Evolutionary conservation across 768 basidiomycete species (phyloP).

Genomic region (Cystofilobasidium ferigula): DNA sequence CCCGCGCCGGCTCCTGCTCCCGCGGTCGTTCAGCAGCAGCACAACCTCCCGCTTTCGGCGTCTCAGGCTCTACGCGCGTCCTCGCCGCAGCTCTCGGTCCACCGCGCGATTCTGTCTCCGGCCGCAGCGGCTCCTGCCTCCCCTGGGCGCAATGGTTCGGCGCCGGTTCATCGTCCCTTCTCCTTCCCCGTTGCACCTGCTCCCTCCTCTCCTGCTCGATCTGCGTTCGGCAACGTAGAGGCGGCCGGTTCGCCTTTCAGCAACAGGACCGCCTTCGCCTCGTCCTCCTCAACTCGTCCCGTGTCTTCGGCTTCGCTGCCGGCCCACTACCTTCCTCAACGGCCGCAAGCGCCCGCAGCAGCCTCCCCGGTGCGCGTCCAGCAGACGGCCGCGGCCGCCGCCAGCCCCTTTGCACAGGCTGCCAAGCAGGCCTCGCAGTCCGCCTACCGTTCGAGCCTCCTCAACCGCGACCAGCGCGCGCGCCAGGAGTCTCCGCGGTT

Average conservation of each 20-base stretch:
- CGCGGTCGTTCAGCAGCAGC: background rate
- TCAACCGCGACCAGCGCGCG: background rate
- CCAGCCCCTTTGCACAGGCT: background rate
- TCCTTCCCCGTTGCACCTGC: background rate
- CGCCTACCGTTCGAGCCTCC: background rate
- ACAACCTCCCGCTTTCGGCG: constrained; percentile 21
- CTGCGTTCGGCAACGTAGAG: background rate
- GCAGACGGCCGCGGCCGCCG: background rate
- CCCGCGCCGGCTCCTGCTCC: background rate
- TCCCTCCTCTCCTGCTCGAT: background rate
- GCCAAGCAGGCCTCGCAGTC: constrained; percentile 6
- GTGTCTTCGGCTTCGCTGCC: background rate
- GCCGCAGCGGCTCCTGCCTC: background rate
- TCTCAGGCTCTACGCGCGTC: constrained; percentile 20
- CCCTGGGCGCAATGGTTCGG: background rate
- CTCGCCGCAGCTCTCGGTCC: constrained; percentile 19
- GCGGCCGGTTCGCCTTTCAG: background rate
- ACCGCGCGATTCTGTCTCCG: constrained; percentile 9
- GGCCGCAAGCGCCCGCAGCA: background rate
- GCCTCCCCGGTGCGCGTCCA: background rate
- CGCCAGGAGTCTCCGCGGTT: background rate
- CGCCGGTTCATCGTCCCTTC: background rate
- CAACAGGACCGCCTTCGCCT: background rate
- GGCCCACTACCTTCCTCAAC: background rate
- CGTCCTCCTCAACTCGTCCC: background rate